phyloP scores from a whole-genome alignment of 495 filamentous ascomycete species.

The Rhypophila decipiens region DNA sequence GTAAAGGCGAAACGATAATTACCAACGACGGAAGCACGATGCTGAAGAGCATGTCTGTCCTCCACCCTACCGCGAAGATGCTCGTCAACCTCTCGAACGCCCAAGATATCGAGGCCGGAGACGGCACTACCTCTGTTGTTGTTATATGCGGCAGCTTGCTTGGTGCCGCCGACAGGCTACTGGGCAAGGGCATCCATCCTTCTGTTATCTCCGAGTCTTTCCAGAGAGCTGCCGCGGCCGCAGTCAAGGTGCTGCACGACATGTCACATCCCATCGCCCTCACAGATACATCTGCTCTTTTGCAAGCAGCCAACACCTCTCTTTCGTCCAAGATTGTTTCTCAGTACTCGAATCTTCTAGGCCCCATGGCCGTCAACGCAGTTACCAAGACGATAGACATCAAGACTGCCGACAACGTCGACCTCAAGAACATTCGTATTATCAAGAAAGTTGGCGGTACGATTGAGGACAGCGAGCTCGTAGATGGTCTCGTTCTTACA shows the following conservation, averaged over 20 bases:
- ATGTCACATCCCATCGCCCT: constrained; percentile 95
- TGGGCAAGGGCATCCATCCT: constrained; percentile 91
- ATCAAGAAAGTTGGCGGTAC: constrained; percentile 97
- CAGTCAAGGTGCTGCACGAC: constrained; percentile 83
- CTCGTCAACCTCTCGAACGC: constrained; percentile 93
- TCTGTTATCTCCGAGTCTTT: constrained; percentile 97
- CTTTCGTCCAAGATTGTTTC: constrained; percentile 98
- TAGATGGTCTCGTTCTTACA: constrained; percentile 89
- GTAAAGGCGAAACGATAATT: constrained; percentile 95
- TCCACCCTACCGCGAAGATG: constrained; percentile 99
- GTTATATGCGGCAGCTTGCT: constrained; percentile 93
- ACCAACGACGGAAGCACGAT: constrained; percentile 99
- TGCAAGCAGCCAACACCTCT: constrained; percentile 94
- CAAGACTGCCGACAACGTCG: constrained; percentile 92
- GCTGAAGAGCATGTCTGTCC: constrained; percentile 95
- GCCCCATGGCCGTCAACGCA: constrained; percentile 94
- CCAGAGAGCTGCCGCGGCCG: constrained; percentile 82
- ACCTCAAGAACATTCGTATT: constrained; percentile 91
- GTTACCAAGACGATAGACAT: constrained; percentile 91
- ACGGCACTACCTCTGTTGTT: constrained; percentile 96
- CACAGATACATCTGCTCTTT: constrained; percentile 77
- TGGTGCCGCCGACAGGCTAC: constrained; percentile 83
- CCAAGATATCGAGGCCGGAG: constrained; percentile 96
- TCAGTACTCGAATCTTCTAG: constrained; percentile 86
- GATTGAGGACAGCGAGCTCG: constrained; percentile 96